Percentiles rank a stretch among this genome's conserved stretches.
These are phyloP conservation scores for Coemansia sp. DNA, from an alignment of 192 early-diverging fungal species.

Conservation along the genomic window DNA sequence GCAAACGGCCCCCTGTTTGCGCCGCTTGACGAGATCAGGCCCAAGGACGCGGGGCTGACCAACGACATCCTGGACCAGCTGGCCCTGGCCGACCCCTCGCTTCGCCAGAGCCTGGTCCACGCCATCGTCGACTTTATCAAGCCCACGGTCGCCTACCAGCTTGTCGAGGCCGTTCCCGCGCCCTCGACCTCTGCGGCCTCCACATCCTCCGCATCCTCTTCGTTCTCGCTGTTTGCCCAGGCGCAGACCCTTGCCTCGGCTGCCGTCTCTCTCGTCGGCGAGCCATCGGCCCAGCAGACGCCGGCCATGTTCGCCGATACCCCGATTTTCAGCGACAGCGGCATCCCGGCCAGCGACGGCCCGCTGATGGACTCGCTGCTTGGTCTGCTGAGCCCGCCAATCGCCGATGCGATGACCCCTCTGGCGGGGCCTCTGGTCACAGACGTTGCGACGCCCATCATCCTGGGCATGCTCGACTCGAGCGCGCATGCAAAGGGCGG, in stretches of 20 bases:
- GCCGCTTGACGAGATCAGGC: slow-evolving; percentile 43
- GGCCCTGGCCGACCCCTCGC: slow-evolving; percentile 20
- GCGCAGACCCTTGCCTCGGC: slow-evolving; percentile 12
- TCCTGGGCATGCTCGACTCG: slow-evolving; percentile 5
- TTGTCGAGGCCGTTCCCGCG: background rate
- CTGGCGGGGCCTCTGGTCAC: slow-evolving; percentile 1
- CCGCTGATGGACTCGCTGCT: slow-evolving; percentile 43
- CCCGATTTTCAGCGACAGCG: background rate
- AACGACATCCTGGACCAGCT: slow-evolving; percentile 30
- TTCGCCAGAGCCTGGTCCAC: slow-evolving; percentile 46
- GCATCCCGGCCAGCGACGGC: slow-evolving; percentile 8
- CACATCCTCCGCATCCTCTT: background rate
- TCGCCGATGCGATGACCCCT: slow-evolving; percentile 8
- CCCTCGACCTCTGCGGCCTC: slow-evolving; percentile 4
- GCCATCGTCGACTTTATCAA: slow-evolving; percentile 46
- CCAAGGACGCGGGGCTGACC: slow-evolving; percentile 16
- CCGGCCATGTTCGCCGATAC: slow-evolving; percentile 1
- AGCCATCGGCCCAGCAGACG: background rate
- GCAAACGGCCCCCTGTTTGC: slow-evolving; percentile 35
- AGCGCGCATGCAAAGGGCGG: slow-evolving; percentile 1
- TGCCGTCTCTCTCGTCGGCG: slow-evolving; percentile 2
- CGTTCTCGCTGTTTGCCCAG: slow-evolving; percentile 14
- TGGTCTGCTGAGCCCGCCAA: slow-evolving; percentile 30
- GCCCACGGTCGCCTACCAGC: slow-evolving; percentile 35
- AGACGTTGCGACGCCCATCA: slow-evolving; percentile 1